Base-by-base conservation (phyloP, 108 stramenopile species). In the Nitzschia putrida region DNA sequence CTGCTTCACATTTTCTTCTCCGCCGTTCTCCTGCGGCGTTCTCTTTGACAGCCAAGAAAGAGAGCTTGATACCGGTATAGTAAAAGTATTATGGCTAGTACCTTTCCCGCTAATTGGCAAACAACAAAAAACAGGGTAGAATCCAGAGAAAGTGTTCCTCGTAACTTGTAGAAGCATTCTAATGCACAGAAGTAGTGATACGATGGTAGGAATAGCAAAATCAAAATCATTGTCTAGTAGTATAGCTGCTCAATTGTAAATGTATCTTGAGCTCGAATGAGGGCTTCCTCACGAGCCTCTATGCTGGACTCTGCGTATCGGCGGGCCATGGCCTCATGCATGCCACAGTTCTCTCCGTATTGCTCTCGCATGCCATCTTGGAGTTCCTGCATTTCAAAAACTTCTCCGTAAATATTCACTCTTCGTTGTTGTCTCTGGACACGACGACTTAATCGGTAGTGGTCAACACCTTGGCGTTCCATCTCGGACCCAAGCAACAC, bases 371-470 rank as follows among this genome's bases (percentile, higher is more conserved):
- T n/a, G 16, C 43, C 20, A 63, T 63, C 61, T 44, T 47, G n/a
- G 23, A 40, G 22, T 1, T 47, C 44, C 44, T 63, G 61, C 44
- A 63, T 44, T n/a, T 40, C 38, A 43, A 45, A 63, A 44, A 63
- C 61, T 22, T 41, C 12, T 9, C 18, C 18, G 44, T 45, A 63
- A 1, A 10, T 23, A n/a, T 45, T 3, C 1, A 21, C 21, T 14
- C 61, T 37, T 21, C 12, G 37, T 45, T 8, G 18, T n/a, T 41
- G 14, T 45, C 61, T 18, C 12, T 44, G n/a, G 14, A 18, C 12
- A 22, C 44, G 37, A 11, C 44, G 43, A 1, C 20, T 20, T 47
- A 18, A 18, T 13, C 61, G 37, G 20, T 40, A 45, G 40, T 47
- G 22, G 0, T 18, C 24, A 20, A 63, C 22, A 13, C 61, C 61